Conservation (phyloP, 2,329 filamentous ascomycete species). For the Sclerotinia spermophila region DNA sequence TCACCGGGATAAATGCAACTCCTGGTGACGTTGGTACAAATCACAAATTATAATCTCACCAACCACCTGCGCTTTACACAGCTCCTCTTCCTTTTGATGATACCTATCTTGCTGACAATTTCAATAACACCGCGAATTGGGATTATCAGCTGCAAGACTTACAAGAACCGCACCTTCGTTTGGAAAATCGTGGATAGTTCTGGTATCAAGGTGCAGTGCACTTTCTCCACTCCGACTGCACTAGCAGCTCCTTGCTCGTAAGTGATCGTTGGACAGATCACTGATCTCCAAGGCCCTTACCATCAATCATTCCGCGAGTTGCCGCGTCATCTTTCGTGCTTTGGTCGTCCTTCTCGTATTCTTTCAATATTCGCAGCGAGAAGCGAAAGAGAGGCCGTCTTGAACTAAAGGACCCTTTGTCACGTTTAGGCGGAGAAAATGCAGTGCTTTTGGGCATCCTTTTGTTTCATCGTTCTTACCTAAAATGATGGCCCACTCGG, state of each 20-base stretch:
- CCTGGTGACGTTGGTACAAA: background rate
- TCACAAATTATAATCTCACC: background rate
- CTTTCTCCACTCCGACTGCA: background rate
- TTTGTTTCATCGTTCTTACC: background rate
- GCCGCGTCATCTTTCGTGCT: no score
- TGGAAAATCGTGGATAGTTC: background rate
- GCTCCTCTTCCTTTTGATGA: background rate
- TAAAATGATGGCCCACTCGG: background rate
- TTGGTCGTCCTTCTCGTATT: background rate
- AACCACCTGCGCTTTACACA: background rate
- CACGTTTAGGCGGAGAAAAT: background rate
- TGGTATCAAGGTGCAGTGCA: background rate
- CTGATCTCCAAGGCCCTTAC: background rate
- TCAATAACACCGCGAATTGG: background rate
- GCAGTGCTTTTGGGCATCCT: background rate
- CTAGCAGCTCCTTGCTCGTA: background rate
- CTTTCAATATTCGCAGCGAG: background rate
- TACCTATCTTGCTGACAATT: background rate
- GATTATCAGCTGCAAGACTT: background rate
- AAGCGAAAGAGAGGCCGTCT: background rate
- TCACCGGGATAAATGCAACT: no score
- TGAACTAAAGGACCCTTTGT: background rate
- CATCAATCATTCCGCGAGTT: no score
- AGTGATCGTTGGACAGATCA: background rate
- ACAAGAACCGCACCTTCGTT: background rate